Evolutionary conservation across 2,329 filamentous ascomycete species (phyloP).

Genomic region (Phyllosticta paracitricarpa): DNA sequence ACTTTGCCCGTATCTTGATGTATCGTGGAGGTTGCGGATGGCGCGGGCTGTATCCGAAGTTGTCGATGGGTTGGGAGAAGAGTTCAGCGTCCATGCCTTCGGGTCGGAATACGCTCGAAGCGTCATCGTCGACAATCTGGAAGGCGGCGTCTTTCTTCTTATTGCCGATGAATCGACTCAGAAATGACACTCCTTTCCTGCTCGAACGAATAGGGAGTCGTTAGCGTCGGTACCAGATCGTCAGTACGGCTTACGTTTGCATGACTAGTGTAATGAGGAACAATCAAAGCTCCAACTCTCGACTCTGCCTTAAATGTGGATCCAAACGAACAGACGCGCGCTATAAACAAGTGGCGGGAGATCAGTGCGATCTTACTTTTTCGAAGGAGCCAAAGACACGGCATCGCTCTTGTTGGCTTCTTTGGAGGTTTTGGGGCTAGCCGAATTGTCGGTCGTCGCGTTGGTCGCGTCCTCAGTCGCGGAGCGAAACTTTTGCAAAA

Average conservation of each 20-base stretch:
- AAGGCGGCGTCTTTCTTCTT: slow-evolving; percentile 58
- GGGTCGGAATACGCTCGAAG: slow-evolving; percentile 48
- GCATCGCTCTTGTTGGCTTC: slow-evolving; percentile 3
- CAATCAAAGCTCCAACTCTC: background rate
- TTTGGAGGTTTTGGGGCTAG: slow-evolving; percentile 20
- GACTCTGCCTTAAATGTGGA: background rate
- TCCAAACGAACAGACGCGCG: background rate
- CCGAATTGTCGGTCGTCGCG: slow-evolving; percentile 41
- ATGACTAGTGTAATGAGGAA: slow-evolving; percentile 5
- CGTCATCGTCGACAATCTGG: slow-evolving; percentile 26
- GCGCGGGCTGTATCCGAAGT: slow-evolving; percentile 67
- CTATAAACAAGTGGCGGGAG: background rate
- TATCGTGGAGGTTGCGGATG: slow-evolving; percentile 86
- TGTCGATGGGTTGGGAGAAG: slow-evolving; percentile 65
- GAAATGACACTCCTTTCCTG: slow-evolving; percentile 81
- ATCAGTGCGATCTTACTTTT: slow-evolving; percentile 22
- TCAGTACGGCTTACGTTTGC: slow-evolving; percentile 10
- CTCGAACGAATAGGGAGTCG: slow-evolving; percentile 7
- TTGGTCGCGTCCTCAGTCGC: slow-evolving; percentile 29
- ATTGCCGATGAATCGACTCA: slow-evolving; percentile 70
- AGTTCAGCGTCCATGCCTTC: slow-evolving; percentile 77
- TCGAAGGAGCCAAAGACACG: slow-evolving; percentile 2
- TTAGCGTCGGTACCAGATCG: background rate
- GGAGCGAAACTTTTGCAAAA: slow-evolving; percentile 46
- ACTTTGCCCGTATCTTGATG: slow-evolving; percentile 70